These are phyloP conservation scores for Pythium rishiriense DNA, from an alignment of 352 stramenopile genomes.

Conservation along the genomic window DNA sequence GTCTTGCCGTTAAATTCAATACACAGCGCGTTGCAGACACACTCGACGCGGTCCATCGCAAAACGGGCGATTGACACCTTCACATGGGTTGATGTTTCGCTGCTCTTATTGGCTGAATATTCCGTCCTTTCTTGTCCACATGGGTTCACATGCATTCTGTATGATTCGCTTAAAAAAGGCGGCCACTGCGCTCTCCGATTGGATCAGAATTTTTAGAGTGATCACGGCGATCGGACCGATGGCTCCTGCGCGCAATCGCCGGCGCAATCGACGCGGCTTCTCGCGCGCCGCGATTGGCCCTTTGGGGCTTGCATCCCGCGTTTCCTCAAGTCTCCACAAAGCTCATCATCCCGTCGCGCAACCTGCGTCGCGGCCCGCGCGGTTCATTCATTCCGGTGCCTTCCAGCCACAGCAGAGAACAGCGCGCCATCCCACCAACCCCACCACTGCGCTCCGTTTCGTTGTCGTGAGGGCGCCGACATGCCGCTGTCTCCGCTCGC, in stretches of 20 bases:
- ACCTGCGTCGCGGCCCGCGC: not conserved
- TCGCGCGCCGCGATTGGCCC: not conserved
- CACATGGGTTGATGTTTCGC: not conserved
- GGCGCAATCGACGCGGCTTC: not conserved
- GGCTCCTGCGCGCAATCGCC: not conserved
- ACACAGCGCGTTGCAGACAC: no score
- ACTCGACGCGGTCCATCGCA: not conserved
- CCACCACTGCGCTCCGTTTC: not conserved
- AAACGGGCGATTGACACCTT: not conserved
- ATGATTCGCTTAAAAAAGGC: not conserved
- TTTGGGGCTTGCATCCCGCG: no score
- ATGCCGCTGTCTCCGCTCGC: not conserved
- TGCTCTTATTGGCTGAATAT: not conserved
- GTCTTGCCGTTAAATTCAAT: no score
- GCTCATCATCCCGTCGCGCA: not conserved
- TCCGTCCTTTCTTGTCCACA: not conserved
- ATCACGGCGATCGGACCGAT: not conserved
- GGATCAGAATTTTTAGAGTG: not conserved
- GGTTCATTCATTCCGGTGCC: not conserved
- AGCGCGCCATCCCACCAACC: no score
- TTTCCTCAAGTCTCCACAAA: not conserved
- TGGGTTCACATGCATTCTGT: not conserved
- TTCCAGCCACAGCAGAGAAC: no score
- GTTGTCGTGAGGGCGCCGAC: not conserved
- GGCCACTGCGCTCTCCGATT: not conserved